Base-by-base conservation (phyloP, 2,329 filamentous ascomycete species). In the Tolypocladium capitatum region DNA sequence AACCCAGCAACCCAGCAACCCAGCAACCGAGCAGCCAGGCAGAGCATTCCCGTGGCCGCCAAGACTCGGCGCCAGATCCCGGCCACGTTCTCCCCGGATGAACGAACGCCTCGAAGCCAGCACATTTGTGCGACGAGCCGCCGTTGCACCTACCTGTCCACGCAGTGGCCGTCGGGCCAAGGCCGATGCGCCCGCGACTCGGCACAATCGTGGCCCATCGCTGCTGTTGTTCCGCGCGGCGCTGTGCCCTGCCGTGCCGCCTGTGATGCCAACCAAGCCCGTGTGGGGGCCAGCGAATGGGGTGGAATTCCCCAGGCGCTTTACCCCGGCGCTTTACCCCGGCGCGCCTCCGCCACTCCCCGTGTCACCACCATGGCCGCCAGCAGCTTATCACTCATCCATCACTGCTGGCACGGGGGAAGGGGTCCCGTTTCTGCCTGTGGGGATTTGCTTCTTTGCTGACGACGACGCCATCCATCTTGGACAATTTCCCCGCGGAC, bases 241-340 rank as follows among this genome's bases (percentile, higher is more conserved):
- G 13, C 13, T 14, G 31, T 7, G 24, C 38, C 16, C 18, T 18
- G 24, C 14, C 8, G 20, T 18, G 20, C 31, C 31, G 43, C 20
- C 28, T 24, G 34, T 44, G 30, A 44, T 44, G 30, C 30, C n/a
- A n/a, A n/a, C n/a, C n/a, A n/a, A n/a, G n/a, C n/a, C n/a, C n/a
- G n/a, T 44, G 43, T 44, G 43, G 43, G 43, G 43, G 43, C 31
- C 38, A 18, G 24, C 21, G 34, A 32, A 40, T 31, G 31, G 45
- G 45, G 45, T 40, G 18, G 38, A 33, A 43, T 47, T 47, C 46
- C 46, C 46, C 46, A 47, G 46, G 43, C n/a, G n/a, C n/a, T n/a
- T n/a, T 42, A 46, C 45, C 34, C 42, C 16, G 30, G 30, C 28
- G 31, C 24, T 33, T 33, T n/a, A 45, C 44, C 44, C 44, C 44